Evolutionary conservation across 148 eudicot species (phyloP).

Genomic region (Rhododendron henanense): DNA sequence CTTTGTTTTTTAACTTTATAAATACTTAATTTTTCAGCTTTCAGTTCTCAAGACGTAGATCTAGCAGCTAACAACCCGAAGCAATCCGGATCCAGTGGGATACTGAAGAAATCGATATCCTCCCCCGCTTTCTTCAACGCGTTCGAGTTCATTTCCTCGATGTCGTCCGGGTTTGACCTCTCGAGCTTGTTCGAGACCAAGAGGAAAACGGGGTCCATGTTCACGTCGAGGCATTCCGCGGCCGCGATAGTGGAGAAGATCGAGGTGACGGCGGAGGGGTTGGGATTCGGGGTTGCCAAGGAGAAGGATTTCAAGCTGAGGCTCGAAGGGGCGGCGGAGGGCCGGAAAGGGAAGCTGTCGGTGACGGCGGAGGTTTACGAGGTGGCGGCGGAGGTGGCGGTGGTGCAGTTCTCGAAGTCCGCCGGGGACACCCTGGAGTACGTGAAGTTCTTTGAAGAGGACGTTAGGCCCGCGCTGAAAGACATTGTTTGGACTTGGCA

Average conservation of each 20-base stretch:
- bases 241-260: constrained; percentile 29
- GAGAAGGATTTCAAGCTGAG: constrained; percentile 33
- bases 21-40: neutral
- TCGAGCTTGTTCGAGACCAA: constrained; percentile 43
- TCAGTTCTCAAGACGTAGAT: neutral
- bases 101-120: constrained; percentile 22
- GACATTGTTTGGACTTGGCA: constrained; percentile 74
- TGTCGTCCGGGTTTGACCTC: constrained; percentile 61
- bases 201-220: constrained; percentile 24
- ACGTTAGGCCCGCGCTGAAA: constrained; percentile 53
- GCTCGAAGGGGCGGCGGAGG: constrained; percentile 31
- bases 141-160: constrained; percentile 51
- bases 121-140: constrained; percentile 45
- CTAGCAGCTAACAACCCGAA: neutral
- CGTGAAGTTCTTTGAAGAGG: constrained; percentile 46
- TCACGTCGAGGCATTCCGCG: constrained; percentile 39
- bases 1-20: neutral
- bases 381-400: constrained; percentile 43
- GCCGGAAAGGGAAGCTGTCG: constrained; percentile 39
- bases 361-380: constrained; percentile 49
- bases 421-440: constrained; percentile 57
- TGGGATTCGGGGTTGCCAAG: constrained; percentile 27
- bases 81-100: neutral
- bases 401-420: constrained; percentile 52
- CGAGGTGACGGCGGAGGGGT: constrained; percentile 24